These are phyloP conservation scores for Cyberlindnera meyerae DNA, from an alignment of 805 yeast genomes.

Conservation along the genomic window DNA sequence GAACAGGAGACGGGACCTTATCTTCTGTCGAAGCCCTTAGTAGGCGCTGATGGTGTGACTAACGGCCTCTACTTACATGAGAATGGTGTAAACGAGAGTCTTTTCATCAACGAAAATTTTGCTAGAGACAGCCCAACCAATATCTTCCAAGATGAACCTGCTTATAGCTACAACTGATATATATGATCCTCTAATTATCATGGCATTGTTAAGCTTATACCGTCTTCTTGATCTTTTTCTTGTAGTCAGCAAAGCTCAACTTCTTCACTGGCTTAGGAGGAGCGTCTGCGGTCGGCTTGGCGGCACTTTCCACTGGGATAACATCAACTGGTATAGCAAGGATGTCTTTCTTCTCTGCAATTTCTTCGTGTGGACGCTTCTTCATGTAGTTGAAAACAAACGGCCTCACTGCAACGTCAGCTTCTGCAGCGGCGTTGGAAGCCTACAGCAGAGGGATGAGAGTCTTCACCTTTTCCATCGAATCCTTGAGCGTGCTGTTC, in stretches of 20 bases:
- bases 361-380: constrained; percentile 7
- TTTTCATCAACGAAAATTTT: too few species aligned
- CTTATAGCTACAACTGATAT: too few species aligned
- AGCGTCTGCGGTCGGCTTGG: neutral
- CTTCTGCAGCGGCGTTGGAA: constrained; percentile 9
- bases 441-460: constrained; percentile 8
- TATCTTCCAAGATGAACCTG: too few species aligned
- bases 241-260: constrained; percentile 71
- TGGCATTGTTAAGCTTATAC: too few species aligned
- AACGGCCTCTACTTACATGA: too few species aligned
- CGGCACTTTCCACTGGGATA: constrained; percentile 6
- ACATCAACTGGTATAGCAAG: constrained; percentile 26
- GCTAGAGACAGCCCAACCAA: too few species aligned
- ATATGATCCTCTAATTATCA: too few species aligned
- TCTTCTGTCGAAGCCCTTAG: neutral
- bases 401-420: constrained; percentile 19
- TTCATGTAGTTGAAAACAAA: constrained; percentile 17
- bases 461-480: constrained; percentile 10
- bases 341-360: constrained; percentile 14
- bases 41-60: neutral
- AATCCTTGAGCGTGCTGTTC: constrained; percentile 15
- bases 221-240: constrained; percentile 42
- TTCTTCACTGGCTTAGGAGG: constrained; percentile 41
- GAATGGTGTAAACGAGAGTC: too few species aligned
- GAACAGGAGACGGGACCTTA: constrained; percentile 1